Base-by-base conservation (phyloP, 2,329 filamentous ascomycete genomes). In the Fusarium sambucinum region DNA sequence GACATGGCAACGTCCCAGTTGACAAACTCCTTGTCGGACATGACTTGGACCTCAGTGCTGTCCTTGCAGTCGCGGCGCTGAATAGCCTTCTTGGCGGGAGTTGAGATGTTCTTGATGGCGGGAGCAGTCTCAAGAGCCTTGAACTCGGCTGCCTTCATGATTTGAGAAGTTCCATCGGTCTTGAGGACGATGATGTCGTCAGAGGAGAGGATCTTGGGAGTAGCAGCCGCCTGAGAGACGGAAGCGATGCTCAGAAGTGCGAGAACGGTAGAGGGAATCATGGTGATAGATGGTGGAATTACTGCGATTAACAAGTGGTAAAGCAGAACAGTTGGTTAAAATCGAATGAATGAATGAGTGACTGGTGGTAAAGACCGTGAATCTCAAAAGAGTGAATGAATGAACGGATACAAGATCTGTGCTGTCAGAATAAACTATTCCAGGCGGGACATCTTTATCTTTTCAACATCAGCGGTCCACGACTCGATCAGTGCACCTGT, bases 1-100 rank as follows among this genome's bases (percentile, higher is more conserved):
- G 70, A 72, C 55, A 72, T 73, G 29, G 70, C 42, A 23, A 72
- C 42, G 16, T 72, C 70, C 70, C 70, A 73, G 56, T 72, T 65
- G 40, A 67, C 58, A 10, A 72, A 73, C 13, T 73, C 61, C 6
- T 71, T 58, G 10, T 73, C 70, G 2, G 70, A 64, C 0, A 59
- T 29, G 4, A 72, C 54, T 35, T 72, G 70, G 7, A 72, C 27
- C 32, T 72, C 70, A 8, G 67, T 67, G 48, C 61, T 72, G 40
- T 69, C 44, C 19, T 72, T 48, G 17, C 70, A 72, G 1, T 19
- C 52, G 9, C 67, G 63, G 11, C 61, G 67, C 1, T 59, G 29
- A 5, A 60, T 42, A 11, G 13, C 23, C 3, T 44, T 50, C 33
- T 52, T 61, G 13, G 61, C 9, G 2, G 40, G 7, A 2, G 35